phyloP scores from a whole-genome alignment of 371 early-diverging fungal species.

The Sporodiniella umbellata region DNA sequence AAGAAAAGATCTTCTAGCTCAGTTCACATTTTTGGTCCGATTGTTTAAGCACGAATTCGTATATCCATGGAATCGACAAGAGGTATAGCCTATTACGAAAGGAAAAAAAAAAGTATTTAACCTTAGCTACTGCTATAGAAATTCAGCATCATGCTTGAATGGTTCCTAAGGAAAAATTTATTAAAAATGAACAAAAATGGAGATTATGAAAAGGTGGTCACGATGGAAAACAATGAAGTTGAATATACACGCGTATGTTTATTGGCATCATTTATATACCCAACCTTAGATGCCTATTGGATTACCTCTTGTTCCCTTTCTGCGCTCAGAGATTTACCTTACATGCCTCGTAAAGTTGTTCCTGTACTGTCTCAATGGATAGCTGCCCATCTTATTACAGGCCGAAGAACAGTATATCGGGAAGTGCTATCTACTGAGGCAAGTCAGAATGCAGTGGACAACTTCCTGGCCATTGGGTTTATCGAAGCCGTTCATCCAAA shows the following conservation, averaged over 20 bases:
- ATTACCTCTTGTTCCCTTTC: conserved; percentile 50
- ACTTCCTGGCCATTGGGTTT: conserved; percentile 43
- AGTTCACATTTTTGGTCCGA: conserved; percentile 41
- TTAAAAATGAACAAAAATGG: conserved; percentile 14
- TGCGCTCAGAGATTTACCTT: conserved; percentile 45
- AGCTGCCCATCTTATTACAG: conserved; percentile 49
- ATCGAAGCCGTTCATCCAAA: conserved; percentile 47
- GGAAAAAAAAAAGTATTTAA: background rate
- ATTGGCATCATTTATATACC: conserved; percentile 41
- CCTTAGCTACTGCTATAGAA: conserved; percentile 17
- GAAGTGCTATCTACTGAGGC: conserved; percentile 50
- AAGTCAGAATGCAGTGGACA: conserved; percentile 46
- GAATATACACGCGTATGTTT: conserved; percentile 39
- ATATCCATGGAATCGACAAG: conserved; percentile 41
- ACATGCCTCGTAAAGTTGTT: conserved; percentile 47
- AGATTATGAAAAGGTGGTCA: conserved; percentile 21
- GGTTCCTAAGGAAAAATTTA: conserved; percentile 29
- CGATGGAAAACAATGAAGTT: conserved; percentile 21
- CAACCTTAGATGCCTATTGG: conserved; percentile 51
- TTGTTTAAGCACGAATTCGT: conserved; percentile 47
- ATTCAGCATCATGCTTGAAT: conserved; percentile 31
- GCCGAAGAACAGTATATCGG: conserved; percentile 45
- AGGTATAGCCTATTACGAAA: too few relatives aligned
- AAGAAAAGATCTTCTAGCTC: conserved; percentile 19
- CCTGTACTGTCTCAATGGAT: conserved; percentile 52